phyloP scores from a whole-genome alignment of 768 basidiomycete genomes.

The Psilocybe subaeruginosa region DNA sequence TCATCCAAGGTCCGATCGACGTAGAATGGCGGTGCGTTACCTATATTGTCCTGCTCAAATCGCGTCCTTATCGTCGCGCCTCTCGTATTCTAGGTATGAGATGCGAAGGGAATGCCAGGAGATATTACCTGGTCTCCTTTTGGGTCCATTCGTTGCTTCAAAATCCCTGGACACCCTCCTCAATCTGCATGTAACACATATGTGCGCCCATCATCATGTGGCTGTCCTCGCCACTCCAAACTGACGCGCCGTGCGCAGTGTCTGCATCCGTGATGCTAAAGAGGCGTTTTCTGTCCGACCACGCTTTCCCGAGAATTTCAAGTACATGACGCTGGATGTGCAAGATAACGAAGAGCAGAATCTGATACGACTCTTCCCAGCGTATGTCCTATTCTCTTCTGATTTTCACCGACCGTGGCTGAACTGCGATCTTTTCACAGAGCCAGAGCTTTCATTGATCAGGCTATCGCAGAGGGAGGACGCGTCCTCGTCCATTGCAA shows the following conservation, averaged over 20 bases:
- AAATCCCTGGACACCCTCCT: conserved; percentile 76
- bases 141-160: conserved; percentile 89
- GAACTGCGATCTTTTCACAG: conserved; percentile 38
- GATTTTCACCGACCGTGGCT: background rate
- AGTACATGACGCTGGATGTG: conserved; percentile 82
- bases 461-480: conserved; percentile 64
- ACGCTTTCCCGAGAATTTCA: conserved; percentile 79
- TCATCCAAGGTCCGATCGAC: conserved; percentile 80
- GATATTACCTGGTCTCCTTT: conserved; percentile 78
- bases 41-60: background rate
- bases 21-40: conserved; percentile 78
- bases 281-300: conserved; percentile 90
- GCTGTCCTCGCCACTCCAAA: conserved; percentile 10
- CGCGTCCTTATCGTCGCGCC: conserved; percentile 7
- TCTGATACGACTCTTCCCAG: conserved; percentile 87
- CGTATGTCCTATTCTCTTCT: conserved; percentile 43
- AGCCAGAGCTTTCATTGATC: conserved; percentile 76
- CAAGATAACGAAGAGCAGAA: conserved; percentile 96
- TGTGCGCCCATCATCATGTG: conserved; percentile 46
- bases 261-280: conserved; percentile 88
- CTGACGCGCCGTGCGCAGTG: conserved; percentile 44
- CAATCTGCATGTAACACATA: conserved; percentile 76
- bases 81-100: conserved; percentile 65
- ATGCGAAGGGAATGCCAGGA: conserved; percentile 96
- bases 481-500: conserved; percentile 90